Conservation (phyloP, 306 rosid genomes). For the Calophaca sinica region DNA sequence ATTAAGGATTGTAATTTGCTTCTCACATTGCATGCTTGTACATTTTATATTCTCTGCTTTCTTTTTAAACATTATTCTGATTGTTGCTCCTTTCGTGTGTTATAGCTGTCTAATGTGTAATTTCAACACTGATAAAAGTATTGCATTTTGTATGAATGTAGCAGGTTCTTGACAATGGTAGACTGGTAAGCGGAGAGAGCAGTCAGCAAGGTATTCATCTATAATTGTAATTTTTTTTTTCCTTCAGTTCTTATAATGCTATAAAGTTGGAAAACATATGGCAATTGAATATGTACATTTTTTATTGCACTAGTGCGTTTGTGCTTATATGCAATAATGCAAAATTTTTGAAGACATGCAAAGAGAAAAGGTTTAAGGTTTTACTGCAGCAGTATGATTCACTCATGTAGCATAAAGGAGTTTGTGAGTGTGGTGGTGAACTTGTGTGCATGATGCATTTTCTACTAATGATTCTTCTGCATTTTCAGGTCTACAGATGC, state of each 20-base stretch:
- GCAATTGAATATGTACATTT: conserved; percentile 26
- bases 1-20: conserved; percentile 11
- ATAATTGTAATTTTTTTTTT: conserved; percentile 16
- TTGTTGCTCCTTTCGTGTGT: conserved; percentile 6
- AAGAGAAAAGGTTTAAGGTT: conserved; percentile 4
- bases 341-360: conserved; percentile 15
- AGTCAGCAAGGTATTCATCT: conserved; percentile 62
- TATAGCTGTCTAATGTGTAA: conserved; percentile 8
- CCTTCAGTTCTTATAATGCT: conserved; percentile 1
- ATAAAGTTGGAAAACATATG: conserved; percentile 26
- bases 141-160: conserved; percentile 49
- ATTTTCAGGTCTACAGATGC: conserved; percentile 63
- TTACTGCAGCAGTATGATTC: conserved; percentile 26
- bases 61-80: conserved; percentile 15
- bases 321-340: neutral
- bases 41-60: conserved; percentile 15
- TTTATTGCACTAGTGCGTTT: conserved; percentile 13
- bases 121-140: conserved; percentile 33
- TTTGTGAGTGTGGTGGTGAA: conserved; percentile 1
- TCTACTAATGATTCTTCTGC: conserved; percentile 47
- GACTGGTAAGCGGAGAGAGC: conserved; percentile 54
- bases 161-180: conserved; percentile 54
- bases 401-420: conserved; percentile 30
- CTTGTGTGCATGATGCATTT: conserved; percentile 38
- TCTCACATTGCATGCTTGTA: conserved; percentile 10